These are phyloP conservation scores for Aphanoascus verrucosus DNA, from an alignment of 2,329 filamentous ascomycete species.

Conservation along the genomic window DNA sequence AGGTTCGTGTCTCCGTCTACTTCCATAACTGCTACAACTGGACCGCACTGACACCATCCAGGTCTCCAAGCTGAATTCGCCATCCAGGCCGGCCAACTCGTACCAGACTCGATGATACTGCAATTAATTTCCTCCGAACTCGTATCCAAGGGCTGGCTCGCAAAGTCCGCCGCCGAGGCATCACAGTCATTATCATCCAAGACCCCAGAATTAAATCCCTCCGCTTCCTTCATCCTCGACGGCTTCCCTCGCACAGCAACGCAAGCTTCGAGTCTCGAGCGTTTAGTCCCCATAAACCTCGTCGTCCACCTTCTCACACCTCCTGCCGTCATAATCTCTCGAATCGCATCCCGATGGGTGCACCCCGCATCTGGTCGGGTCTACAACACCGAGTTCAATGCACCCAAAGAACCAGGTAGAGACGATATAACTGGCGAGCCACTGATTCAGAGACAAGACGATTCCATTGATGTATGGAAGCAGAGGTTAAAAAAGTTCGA, in stretches of 20 bases:
- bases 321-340: conserved; percentile 71
- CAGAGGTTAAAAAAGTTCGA: conserved; percentile 71
- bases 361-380: conserved; percentile 83
- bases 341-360: conserved; percentile 86
- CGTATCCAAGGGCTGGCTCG: conserved; percentile 72
- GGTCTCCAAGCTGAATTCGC: conserved; percentile 82
- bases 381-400: conserved; percentile 91
- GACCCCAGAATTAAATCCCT: conserved; percentile 49
- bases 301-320: conserved; percentile 82
- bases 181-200: conserved; percentile 37
- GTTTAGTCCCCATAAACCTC: conserved; percentile 84
- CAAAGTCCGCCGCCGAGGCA: conserved; percentile 26
- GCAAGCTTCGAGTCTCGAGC: conserved; percentile 69
- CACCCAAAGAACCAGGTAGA: conserved; percentile 64
- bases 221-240: conserved; percentile 87
- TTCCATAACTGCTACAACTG: background rate
- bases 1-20: conserved; percentile 43
- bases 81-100: conserved; percentile 81
- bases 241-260: conserved; percentile 82
- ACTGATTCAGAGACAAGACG: conserved; percentile 72
- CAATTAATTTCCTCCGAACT: conserved; percentile 87
- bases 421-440: conserved; percentile 88
- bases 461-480: conserved; percentile 77
- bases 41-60: conserved; percentile 30
- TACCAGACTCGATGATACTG: conserved; percentile 82